These are phyloP conservation scores for Clonostachys byssicola DNA, from an alignment of 2,329 filamentous ascomycete genomes.

Conservation along the genomic window DNA sequence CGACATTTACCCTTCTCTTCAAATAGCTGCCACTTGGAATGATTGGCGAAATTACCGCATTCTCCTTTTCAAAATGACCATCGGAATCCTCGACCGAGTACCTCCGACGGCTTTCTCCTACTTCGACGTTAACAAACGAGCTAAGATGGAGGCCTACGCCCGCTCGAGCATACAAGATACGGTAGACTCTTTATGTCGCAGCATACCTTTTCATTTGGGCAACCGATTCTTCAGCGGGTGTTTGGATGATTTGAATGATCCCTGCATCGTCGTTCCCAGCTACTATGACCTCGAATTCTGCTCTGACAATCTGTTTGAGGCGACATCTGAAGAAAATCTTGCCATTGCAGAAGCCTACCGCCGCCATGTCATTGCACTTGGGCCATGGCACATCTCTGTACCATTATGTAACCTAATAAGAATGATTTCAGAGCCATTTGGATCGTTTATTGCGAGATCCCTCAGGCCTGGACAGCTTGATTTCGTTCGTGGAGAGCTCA, in stretches of 20 bases:
- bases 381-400: constrained; percentile 8
- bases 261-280: constrained; percentile 5
- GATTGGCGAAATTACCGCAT: constrained; percentile 8
- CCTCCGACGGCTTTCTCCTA: too few relatives aligned
- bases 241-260: constrained; percentile 7
- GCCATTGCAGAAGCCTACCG: constrained; percentile 2
- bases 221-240: constrained; percentile 6
- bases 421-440: constrained; percentile 1
- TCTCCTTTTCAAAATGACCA: constrained; percentile 4
- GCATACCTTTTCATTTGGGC: constrained; percentile 9
- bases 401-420: constrained; percentile 6
- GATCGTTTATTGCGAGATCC: too few relatives aligned
- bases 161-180: background rate
- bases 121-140: background rate
- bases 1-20: constrained; percentile 9
- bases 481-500: too few relatives aligned
- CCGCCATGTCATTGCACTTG: constrained; percentile 8
- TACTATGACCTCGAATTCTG: constrained; percentile 4
- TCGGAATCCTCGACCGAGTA: too few relatives aligned
- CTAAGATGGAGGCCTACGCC: background rate
- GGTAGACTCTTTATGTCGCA: constrained; percentile 8
- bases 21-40: constrained; percentile 11
- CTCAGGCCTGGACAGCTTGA: too few relatives aligned
- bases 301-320: background rate
- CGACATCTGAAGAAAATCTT: constrained; percentile 4